Base-by-base conservation (phyloP, 768 basidiomycete genomes). In the Termitomyces titanicus region DNA sequence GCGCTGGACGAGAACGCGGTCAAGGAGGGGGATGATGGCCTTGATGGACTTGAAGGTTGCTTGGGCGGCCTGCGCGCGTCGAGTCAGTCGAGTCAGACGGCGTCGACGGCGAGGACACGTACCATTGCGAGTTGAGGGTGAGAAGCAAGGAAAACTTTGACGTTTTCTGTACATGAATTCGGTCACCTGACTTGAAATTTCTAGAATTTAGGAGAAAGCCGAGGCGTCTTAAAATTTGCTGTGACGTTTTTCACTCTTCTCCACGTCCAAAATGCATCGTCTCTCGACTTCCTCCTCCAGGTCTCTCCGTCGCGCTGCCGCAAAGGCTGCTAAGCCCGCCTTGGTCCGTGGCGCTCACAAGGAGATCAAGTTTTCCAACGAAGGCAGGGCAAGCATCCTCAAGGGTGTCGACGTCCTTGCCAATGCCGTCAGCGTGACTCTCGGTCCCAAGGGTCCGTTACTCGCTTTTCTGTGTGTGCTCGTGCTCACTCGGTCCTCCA, bases 381-480 rank as follows among this genome's bases (percentile, higher is more conserved):
- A 94, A 62, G 94, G 94, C 62, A 84, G 95, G 60, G 92, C 94
- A 29, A 84, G 85, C 73, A 96, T 97, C 74, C 81, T 98, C 63
- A 89, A 88, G 71, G 96, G 96, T 72, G 94, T 99, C 60, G 95
- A 98, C 74, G 79, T 96, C 65, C 86, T 99, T 62, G 95, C 96
- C 56, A 94, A 98, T 70, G 95, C 96, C 56, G 96, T 98, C 69
- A 88, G 86, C 61, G 94, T 97, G 47, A 99, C 96, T 39, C 84
- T 98, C 24, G 96, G 96, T 55, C 96, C 96, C 31, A 98, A 99
- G 77, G 94, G 93, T 86, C 50, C 9, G 76, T 66, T 50, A 9
- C 13, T 50, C 17, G 12, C 6, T 1, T 47, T 31, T 24, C 6
- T 60, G 10, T 29, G 42, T 6, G 43, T 49, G 33, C n/a, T 27